Base-by-base conservation (phyloP, 305 asterid species). In the Ajuga reptans region DNA sequence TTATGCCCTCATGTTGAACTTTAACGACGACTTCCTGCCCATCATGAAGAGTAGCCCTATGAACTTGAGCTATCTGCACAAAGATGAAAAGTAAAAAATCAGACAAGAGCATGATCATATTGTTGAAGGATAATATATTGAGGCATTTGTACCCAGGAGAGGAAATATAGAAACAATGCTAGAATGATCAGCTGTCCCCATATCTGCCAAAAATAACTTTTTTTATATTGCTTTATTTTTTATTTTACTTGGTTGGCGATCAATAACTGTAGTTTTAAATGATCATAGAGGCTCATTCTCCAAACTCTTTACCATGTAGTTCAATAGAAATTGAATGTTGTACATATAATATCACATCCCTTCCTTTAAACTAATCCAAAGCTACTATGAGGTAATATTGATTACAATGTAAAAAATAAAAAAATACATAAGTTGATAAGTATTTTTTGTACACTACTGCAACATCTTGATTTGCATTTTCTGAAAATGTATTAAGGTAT, bases 31-130 rank as follows among this genome's bases (percentile, higher is more conserved):
- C 92, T 63, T 89, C 88, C 78, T 82, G 85, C 59, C 95, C 92
- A 71, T 90, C 95, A 63, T 57, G 73, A 57, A 90, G 76, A 75
- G 97, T 93, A 9, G 99, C 99, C 69, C 97, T 91, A 81, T 93
- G 99, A 81, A 93, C 99, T 87, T 93, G 99, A 62, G 99, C 99
- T 76, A 93, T 93, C 97, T 93, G 87, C 75, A 37, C 64, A 75
- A 78, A 79, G 21, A 37, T 39, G 49, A 46, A 68, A 9, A 54
- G 52, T 21, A 29, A 15, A 66, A 73, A 5, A 74, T 31, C 71
- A 72, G 61, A 52, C 68, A 70, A 62, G 43, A 56, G 69, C 10
- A 71, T 54, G 9, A 15, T 5, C 18, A 46, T 46, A n/a, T 6
- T 5, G 18, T 4, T 4, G 52, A 15, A 12, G 21, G 37, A 34